Conservation (phyloP, 495 filamentous ascomycete genomes). For the Jackrogersella minutella region DNA sequence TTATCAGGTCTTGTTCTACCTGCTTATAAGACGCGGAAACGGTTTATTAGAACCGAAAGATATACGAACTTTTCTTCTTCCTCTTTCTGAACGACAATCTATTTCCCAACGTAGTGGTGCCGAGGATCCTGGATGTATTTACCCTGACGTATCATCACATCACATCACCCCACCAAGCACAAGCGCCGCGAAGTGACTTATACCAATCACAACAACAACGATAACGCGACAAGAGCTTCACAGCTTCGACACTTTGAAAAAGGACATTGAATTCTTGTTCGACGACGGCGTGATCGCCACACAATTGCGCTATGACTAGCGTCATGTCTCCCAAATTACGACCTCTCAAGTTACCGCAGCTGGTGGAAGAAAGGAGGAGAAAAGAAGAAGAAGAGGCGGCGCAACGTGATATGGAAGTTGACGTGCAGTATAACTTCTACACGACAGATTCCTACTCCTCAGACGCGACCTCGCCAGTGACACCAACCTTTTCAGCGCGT, state of each 20-base stretch:
- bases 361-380: slow-evolving; percentile 61
- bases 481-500: slow-evolving; percentile 66
- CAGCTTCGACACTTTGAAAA: no score
- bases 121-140: slow-evolving; percentile 39
- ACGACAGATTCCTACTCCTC: slow-evolving; percentile 63
- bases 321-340: slow-evolving; percentile 62
- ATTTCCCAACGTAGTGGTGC: slow-evolving; percentile 37
- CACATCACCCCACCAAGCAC: slow-evolving; percentile 32
- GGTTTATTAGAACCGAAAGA: slow-evolving; percentile 16
- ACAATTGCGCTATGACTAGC: slow-evolving; percentile 8
- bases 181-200: slow-evolving; percentile 20
- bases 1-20: slow-evolving; percentile 14
- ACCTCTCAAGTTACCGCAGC: slow-evolving; percentile 57
- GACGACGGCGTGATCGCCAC: slow-evolving; percentile 16
- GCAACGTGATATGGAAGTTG: slow-evolving; percentile 27
- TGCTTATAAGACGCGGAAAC: slow-evolving; percentile 23
- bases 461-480: slow-evolving; percentile 65
- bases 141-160: slow-evolving; percentile 36
- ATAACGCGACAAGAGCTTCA: slow-evolving; percentile 25
- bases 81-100: slow-evolving; percentile 34
- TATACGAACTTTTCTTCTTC: background rate
- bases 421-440: slow-evolving; percentile 43
- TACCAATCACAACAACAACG: slow-evolving; percentile 17
- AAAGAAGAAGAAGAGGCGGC: slow-evolving; percentile 48
- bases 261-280: no score